phyloP scores from a whole-genome alignment of 352 stramenopile genomes.

The Paralagenidium karlingii region DNA sequence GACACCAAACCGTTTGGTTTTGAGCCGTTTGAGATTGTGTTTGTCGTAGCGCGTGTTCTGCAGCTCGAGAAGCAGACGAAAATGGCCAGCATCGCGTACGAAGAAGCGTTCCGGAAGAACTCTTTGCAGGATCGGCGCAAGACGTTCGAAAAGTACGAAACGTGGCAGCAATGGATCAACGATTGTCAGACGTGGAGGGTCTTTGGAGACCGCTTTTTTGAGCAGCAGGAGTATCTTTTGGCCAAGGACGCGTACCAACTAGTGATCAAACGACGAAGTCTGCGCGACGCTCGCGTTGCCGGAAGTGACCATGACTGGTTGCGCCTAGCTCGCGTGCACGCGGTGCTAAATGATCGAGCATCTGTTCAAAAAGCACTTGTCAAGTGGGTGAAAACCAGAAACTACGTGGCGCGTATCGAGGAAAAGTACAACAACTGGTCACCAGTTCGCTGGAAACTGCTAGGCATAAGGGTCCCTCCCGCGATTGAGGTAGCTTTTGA shows the following conservation, averaged over 20 bases:
- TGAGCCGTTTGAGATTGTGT: conserved; percentile 33
- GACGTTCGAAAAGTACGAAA: conserved; percentile 10
- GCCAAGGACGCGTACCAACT: conserved; percentile 45
- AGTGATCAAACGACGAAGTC: conserved; percentile 38
- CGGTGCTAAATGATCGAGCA: conserved; percentile 27
- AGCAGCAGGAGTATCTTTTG: conserved; percentile 30
- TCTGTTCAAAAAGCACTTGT: conserved; percentile 11
- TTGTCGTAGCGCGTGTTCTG: conserved; percentile 44
- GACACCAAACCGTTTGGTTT: conserved; percentile 35
- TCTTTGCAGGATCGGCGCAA: too few species aligned
- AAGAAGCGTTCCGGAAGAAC: conserved; percentile 47
- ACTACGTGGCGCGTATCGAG: conserved; percentile 23
- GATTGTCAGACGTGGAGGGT: conserved; percentile 29
- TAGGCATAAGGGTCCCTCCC: conserved; percentile 24
- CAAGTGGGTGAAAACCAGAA: conserved; percentile 21
- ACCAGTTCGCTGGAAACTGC: conserved; percentile 41
- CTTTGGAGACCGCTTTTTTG: conserved; percentile 33
- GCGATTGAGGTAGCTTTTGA: conserved; percentile 15
- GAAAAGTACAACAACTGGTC: conserved; percentile 38
- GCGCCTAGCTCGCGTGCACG: conserved; percentile 26
- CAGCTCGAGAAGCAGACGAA: conserved; percentile 28
- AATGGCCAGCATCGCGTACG: conserved; percentile 45
- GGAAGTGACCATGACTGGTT: conserved; percentile 38
- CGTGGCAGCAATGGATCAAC: conserved; percentile 54
- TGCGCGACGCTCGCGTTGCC: neutral